These are phyloP conservation scores for Pythium utonaiense DNA, from an alignment of 352 stramenopile genomes.

Conservation along the genomic window DNA sequence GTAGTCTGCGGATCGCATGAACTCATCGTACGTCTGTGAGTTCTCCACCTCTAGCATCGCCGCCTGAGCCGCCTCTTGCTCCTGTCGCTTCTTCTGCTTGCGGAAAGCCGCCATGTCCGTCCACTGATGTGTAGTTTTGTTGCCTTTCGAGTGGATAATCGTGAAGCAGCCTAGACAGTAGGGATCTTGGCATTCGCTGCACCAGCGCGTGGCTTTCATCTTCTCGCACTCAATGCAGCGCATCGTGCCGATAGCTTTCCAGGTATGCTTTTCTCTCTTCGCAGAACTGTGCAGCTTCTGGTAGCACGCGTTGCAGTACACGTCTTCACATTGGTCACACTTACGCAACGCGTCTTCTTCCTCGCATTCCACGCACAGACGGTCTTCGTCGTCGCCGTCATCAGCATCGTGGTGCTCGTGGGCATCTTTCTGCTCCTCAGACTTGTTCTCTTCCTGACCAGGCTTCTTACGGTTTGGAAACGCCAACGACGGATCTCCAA, in stretches of 20 bases:
- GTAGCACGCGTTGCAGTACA: conserved; percentile 76
- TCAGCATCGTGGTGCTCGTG: conserved; percentile 32
- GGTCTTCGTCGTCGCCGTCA: conserved; percentile 54
- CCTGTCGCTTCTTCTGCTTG: conserved; percentile 36
- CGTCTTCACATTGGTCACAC: conserved; percentile 74
- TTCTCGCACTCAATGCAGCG: conserved; percentile 86
- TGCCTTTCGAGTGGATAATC: conserved; percentile 82
- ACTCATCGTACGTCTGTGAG: conserved; percentile 75
- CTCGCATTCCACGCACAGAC: conserved; percentile 75
- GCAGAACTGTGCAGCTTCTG: conserved; percentile 66
- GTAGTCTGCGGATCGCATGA: conserved; percentile 68
- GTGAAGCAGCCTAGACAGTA: conserved; percentile 81
- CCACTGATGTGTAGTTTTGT: conserved; percentile 71
- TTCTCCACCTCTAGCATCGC: conserved; percentile 45
- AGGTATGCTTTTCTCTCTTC: conserved; percentile 75
- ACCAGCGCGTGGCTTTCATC: conserved; percentile 80
- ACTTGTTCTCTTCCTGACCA: conserved; percentile 1
- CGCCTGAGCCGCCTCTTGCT: conserved; percentile 22
- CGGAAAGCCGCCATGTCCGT: conserved; percentile 64
- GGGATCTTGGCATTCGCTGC: conserved; percentile 64
- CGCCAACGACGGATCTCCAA: conserved; percentile 25
- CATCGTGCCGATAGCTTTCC: conserved; percentile 64
- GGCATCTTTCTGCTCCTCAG: conserved; percentile 1
- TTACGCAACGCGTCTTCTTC: conserved; percentile 61
- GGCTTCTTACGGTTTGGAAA: conserved; percentile 23